phyloP scores from a whole-genome alignment of 2,329 filamentous ascomycete genomes.

The Aspergillus sp. region DNA sequence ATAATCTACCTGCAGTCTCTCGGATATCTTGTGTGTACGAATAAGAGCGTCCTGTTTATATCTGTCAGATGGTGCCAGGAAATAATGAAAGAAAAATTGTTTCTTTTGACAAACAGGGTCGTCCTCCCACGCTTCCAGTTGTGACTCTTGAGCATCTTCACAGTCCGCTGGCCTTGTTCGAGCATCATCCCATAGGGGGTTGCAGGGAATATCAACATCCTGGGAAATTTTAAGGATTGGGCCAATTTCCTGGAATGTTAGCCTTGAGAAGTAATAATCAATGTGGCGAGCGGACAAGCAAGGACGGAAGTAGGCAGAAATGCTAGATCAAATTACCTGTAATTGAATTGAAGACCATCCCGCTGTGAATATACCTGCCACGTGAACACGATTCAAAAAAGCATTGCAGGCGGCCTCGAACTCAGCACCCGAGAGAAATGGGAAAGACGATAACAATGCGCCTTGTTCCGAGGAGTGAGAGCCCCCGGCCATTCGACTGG shows the following conservation, averaged over 20 bases:
- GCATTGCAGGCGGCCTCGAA: conserved; percentile 66
- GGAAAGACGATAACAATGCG: conserved; percentile 49
- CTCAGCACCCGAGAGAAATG: conserved; percentile 61
- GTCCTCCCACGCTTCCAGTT: conserved; percentile 28
- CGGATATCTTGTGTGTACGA: conserved; percentile 29
- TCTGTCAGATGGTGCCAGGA: conserved; percentile 29
- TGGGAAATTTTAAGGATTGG: conserved; percentile 32
- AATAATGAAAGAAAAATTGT: conserved; percentile 2
- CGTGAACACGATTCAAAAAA: conserved; percentile 52
- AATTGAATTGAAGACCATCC: conserved; percentile 41
- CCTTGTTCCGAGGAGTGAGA: conserved; percentile 1
- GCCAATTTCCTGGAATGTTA: conserved; percentile 25
- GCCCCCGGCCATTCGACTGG: conserved; percentile 15
- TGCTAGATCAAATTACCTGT: conserved; percentile 24
- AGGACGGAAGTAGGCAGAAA: background rate
- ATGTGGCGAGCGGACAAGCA: background rate
- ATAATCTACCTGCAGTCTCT: conserved; percentile 60
- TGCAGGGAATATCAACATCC: conserved; percentile 17
- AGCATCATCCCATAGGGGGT: conserved; percentile 10
- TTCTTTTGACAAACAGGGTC: conserved; percentile 28
- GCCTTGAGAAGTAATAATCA: conserved; percentile 5
- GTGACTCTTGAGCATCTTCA: conserved; percentile 15
- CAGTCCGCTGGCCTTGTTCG: background rate
- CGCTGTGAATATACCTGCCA: conserved; percentile 55
- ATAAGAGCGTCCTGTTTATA: conserved; percentile 44